A percentile compares a stretch with the other conserved stretches of the same genome.
Conservation (phyloP, 352 stramenopile species). For the Globisporangium uncinulatum region DNA sequence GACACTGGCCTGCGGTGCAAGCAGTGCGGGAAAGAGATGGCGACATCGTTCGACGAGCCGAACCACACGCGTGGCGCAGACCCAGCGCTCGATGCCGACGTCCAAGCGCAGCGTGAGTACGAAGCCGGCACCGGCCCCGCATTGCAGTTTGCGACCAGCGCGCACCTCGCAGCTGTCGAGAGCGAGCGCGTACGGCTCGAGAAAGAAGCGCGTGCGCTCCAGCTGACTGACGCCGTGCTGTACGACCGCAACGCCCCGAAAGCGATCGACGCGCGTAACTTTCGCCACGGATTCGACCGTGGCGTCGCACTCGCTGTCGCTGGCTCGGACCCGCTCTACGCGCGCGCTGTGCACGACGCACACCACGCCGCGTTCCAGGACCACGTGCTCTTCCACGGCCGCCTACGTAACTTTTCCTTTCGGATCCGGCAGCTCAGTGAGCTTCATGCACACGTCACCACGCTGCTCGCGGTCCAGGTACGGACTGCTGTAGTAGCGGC, state of each 20-base stretch:
- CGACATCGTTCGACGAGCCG: constrained; percentile 44
- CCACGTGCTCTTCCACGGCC: constrained; percentile 59
- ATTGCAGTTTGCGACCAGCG: constrained; percentile 27
- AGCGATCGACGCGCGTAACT: constrained; percentile 68
- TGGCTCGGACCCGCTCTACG: constrained; percentile 41
- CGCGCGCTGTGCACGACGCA: constrained; percentile 37
- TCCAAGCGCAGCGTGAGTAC: constrained; percentile 43
- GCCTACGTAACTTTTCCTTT: constrained; percentile 62
- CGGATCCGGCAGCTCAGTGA: constrained; percentile 51
- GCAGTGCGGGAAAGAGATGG: constrained; percentile 64
- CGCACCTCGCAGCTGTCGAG: constrained; percentile 46
- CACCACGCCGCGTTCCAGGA: constrained; percentile 57
- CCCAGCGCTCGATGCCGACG: constrained; percentile 38
- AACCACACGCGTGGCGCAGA: constrained; percentile 43
- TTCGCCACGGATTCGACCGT: constrained; percentile 54
- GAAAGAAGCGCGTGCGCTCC: constrained; percentile 56
- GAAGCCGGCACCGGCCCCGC: constrained; percentile 23
- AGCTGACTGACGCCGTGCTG: constrained; percentile 39
- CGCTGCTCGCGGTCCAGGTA: constrained; percentile 52
- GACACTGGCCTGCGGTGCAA: constrained; percentile 51
- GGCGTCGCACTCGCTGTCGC: constrained; percentile 17
- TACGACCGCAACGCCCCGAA: constrained; percentile 62
- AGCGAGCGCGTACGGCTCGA: constrained; percentile 58
- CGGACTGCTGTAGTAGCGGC: neutral
- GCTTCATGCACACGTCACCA: constrained; percentile 29